phyloP scores from a whole-genome alignment of 768 basidiomycete genomes.

The Tricholoma terreum region DNA sequence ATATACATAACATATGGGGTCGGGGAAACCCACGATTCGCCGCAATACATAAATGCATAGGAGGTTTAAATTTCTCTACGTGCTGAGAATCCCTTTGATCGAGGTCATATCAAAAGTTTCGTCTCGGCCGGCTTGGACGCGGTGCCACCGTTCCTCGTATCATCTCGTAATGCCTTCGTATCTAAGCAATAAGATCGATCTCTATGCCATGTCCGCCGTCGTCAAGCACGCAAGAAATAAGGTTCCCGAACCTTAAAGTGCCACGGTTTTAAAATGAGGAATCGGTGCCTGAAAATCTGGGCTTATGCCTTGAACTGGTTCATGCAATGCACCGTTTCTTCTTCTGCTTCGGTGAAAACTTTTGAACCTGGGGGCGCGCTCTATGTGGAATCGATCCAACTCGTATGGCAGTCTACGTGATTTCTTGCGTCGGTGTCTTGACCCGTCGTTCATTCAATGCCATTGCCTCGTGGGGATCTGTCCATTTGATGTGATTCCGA shows the following conservation, averaged over 20 bases:
- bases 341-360: not conserved
- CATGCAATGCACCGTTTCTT: not conserved
- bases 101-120: not conserved
- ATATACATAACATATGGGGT: too few species aligned
- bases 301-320: not conserved
- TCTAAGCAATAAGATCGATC: slow-evolving; percentile 1
- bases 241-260: slow-evolving; percentile 3
- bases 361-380: not conserved
- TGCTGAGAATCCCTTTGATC: too few species aligned
- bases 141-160: not conserved
- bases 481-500: slow-evolving; percentile 14
- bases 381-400: not conserved
- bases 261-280: not conserved
- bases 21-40: not conserved
- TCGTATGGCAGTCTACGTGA: not conserved
- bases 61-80: too few species aligned
- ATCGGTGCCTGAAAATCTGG: slow-evolving; percentile 7
- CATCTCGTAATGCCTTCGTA: not conserved
- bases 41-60: too few species aligned
- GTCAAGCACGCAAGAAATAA: not conserved
- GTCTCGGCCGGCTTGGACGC: not conserved
- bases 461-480: slow-evolving; percentile 16
- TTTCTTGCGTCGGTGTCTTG: not conserved
- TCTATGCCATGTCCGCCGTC: not conserved
- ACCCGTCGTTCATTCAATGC: not conserved